Evolutionary conservation across 2,329 filamentous ascomycete genomes (phyloP), one percentile per base, ranked within the genome.

Genomic region (Colletotrichum sp.): DNA sequence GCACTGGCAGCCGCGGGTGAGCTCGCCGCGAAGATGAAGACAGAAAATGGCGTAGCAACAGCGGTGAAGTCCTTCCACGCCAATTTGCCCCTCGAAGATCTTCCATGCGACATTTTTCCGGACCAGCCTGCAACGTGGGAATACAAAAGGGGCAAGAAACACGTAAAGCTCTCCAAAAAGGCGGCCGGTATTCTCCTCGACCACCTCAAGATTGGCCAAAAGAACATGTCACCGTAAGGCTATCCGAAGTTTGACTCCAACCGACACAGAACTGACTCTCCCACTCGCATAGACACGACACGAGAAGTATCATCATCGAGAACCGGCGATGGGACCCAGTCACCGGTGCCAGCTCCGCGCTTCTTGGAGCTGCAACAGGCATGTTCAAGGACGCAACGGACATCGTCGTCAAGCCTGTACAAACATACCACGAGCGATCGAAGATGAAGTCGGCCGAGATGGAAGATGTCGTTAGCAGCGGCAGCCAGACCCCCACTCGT

Each of bases 181-280:
- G 90, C 90, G 4, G 89, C 89, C 0, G 85, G 89, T 54, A 79
- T 91, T 1, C 77, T 91, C 8, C 83, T 88, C 5, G 84, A 89
- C 66, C 84, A 87, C 76, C 86, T 86, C 73, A 88, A 87, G 78
- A 80, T 91, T 33, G 70, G 62, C 2, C 59, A 62, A 8, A 73
- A 70, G 29, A 65, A 70, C 8, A 69, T 73, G 66, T 70, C 66
- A 31, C 34, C 24, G 70, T 73, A 21, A 24, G 67, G 47, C 4
- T 7, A 3, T 3, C 27, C 6, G 4, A 5, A 0, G 1, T 36
- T 12, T 7, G 27, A 24, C 6, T 8, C 4, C 9, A 15, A 24
- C 4, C n/a, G 9, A n/a, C 13, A 6, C 5, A 24, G 9, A 1
- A 6, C 18, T 67, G 18, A 38, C 21, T 18, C 3, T n/a, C 0